These are phyloP conservation scores for Tulasnella sp. DNA, from an alignment of 768 basidiomycete genomes.

Conservation along the genomic window DNA sequence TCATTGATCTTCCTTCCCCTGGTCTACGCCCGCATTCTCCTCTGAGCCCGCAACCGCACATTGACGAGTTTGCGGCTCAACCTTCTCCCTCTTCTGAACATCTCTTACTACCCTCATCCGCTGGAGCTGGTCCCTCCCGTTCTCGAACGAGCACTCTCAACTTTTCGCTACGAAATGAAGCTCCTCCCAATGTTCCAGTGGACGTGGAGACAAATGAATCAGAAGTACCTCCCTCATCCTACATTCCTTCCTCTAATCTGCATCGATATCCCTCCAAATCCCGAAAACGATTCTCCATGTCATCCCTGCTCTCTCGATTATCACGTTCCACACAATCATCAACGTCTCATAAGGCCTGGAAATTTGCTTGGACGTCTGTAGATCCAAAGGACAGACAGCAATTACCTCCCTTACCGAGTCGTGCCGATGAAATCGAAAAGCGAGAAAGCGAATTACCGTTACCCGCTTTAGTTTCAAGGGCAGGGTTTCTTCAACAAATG, in stretches of 20 bases:
- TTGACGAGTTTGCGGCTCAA: background rate
- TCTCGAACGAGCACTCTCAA: slow-evolving; percentile 2
- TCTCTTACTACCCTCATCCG: background rate
- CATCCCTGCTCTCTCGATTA: slow-evolving; percentile 11
- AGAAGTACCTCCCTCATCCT: background rate
- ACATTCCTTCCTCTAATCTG: too few relatives aligned
- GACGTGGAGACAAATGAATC: slow-evolving; percentile 2
- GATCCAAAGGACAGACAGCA: background rate
- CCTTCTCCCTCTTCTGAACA: slow-evolving; percentile 4
- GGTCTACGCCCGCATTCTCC: slow-evolving; percentile 1
- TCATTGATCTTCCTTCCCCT: slow-evolving; percentile 12
- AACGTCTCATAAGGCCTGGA: background rate
- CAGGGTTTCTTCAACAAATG: slow-evolving; percentile 35
- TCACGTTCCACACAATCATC: slow-evolving; percentile 5
- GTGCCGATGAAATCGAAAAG: slow-evolving; percentile 18
- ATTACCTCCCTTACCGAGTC: slow-evolving; percentile 6
- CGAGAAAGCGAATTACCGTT: slow-evolving; percentile 38
- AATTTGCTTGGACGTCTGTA: background rate
- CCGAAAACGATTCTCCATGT: slow-evolving; percentile 10
- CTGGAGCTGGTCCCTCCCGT: slow-evolving; percentile 1
- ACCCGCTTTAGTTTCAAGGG: slow-evolving; percentile 41
- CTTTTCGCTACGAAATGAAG: slow-evolving; percentile 4
- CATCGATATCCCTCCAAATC: background rate
- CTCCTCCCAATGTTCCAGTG: slow-evolving; percentile 12
- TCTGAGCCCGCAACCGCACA: too few relatives aligned